These are phyloP conservation scores for Xylaria sp. DNA, from an alignment of 495 filamentous ascomycete genomes.

Conservation along the genomic window DNA sequence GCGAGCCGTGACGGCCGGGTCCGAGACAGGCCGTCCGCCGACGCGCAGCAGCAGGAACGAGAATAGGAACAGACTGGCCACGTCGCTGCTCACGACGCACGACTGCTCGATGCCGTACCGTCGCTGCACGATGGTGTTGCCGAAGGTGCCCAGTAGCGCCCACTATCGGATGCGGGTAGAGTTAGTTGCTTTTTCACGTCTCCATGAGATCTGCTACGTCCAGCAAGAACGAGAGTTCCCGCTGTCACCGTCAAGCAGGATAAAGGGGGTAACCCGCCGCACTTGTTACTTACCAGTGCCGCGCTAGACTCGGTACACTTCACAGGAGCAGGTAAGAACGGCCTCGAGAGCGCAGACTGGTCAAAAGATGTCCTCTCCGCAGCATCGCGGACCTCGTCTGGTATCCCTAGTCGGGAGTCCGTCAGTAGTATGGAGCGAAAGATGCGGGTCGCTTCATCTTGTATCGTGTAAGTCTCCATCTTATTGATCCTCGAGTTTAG, in stretches of 20 bases:
- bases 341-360: slow-evolving; percentile 24
- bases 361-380: slow-evolving; percentile 36
- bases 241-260: background rate
- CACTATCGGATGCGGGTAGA: slow-evolving; percentile 19
- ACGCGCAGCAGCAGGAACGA: slow-evolving; percentile 36
- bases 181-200: background rate
- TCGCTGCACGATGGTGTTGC: slow-evolving; percentile 34
- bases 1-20: slow-evolving; percentile 30
- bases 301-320: slow-evolving; percentile 41
- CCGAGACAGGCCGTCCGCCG: slow-evolving; percentile 31
- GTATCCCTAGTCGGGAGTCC: slow-evolving; percentile 35
- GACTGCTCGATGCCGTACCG: slow-evolving; percentile 33
- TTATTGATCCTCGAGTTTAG: background rate
- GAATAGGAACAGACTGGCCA: slow-evolving; percentile 42
- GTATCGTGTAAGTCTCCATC: slow-evolving; percentile 34
- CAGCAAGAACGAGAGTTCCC: background rate
- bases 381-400: slow-evolving; percentile 27
- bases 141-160: slow-evolving; percentile 39
- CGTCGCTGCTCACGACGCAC: slow-evolving; percentile 43
- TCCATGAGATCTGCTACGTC: background rate
- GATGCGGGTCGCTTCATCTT: slow-evolving; percentile 39
- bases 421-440: slow-evolving; percentile 32
- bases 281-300: slow-evolving; percentile 26
- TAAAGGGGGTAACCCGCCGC: background rate
- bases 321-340: slow-evolving; percentile 38